These are phyloP conservation scores for Chalciporus pseudorubinellus DNA, from an alignment of 768 basidiomycete species.

Conservation along the genomic window DNA sequence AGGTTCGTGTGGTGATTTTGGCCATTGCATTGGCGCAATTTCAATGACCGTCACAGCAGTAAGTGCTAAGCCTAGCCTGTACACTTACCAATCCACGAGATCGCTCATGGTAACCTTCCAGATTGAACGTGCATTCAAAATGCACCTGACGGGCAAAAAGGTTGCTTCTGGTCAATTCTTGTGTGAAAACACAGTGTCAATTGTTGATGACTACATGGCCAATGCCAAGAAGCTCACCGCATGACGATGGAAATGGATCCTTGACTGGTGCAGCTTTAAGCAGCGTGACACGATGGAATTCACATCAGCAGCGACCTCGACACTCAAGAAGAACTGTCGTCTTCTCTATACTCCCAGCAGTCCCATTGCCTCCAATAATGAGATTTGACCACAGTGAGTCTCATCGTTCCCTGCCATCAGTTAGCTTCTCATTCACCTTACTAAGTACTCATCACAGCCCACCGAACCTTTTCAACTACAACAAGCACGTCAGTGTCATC, in stretches of 20 bases:
- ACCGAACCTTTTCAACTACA: background rate
- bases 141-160: background rate
- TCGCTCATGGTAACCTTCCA: background rate
- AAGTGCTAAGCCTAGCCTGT: background rate
- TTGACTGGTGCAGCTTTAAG: too few relatives aligned
- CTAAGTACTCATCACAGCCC: background rate
- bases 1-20: background rate
- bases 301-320: too few relatives aligned
- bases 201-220: too few relatives aligned
- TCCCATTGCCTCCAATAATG: too few relatives aligned
- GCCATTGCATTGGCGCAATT: background rate
- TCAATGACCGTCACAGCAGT: background rate
- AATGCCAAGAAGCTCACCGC: too few relatives aligned
- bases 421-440: background rate
- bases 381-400: background rate
- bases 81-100: background rate
- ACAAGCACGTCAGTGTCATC: background rate
- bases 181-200: background rate
- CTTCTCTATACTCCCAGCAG: too few relatives aligned
- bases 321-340: too few relatives aligned
- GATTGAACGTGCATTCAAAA: background rate
- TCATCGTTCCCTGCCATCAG: background rate
- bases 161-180: background rate
- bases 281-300: too few relatives aligned
- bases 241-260: too few relatives aligned